phyloP scores from a whole-genome alignment of 2,329 filamentous ascomycete species.

The Bipolaris victoriae region DNA sequence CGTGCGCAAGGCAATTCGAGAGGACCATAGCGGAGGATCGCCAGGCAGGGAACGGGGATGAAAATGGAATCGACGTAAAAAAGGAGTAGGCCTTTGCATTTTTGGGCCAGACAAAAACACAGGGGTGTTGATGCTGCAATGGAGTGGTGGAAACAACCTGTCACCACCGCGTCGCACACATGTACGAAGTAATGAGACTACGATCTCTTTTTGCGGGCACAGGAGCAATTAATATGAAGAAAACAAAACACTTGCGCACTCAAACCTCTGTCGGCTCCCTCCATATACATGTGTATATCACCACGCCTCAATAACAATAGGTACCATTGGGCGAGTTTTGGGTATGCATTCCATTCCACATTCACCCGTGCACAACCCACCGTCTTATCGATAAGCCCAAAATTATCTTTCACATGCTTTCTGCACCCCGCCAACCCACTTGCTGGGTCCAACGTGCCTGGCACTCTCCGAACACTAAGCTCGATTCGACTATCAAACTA shows the following conservation, averaged over 20 bases:
- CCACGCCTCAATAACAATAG: background rate
- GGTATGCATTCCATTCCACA: background rate
- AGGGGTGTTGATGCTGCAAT: no score
- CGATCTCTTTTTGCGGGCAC: background rate
- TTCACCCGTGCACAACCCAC: conserved; percentile 24
- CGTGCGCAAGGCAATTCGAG: conserved; percentile 36
- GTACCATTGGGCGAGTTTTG: background rate
- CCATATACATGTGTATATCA: background rate
- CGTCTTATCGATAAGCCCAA: conserved; percentile 35
- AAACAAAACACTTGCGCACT: background rate
- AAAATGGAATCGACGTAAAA: conserved; percentile 21
- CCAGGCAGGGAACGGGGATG: conserved; percentile 12
- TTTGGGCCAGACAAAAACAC: background rate
- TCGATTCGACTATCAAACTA: background rate
- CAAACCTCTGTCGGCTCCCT: no score
- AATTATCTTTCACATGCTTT: conserved; percentile 22
- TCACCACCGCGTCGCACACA: background rate
- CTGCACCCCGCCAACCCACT: conserved; percentile 3
- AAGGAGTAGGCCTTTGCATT: conserved; percentile 4
- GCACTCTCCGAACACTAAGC: background rate
- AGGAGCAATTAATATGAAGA: background rate
- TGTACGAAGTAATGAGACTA: background rate
- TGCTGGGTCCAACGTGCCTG: background rate
- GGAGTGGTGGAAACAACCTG: background rate
- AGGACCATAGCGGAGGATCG: conserved; percentile 31